Conservation (phyloP, 352 stramenopile genomes). For the Phytophthora macrochlamydospora region DNA sequence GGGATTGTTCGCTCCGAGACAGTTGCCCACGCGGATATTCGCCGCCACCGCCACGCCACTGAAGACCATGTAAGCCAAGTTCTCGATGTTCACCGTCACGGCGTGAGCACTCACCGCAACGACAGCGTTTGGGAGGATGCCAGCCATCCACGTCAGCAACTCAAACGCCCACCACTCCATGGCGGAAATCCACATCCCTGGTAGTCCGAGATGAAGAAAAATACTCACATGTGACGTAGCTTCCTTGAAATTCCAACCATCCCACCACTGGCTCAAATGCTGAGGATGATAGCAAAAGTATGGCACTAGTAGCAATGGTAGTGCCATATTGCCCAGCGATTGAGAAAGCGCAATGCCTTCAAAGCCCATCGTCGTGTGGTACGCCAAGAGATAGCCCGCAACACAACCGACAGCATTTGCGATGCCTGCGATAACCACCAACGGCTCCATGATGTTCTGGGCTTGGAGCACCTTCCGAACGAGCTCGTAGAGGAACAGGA, state of each 20-base stretch:
- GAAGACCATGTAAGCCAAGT: conserved; percentile 72
- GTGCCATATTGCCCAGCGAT: conserved; percentile 38
- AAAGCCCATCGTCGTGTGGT: conserved; percentile 64
- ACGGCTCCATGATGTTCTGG: conserved; percentile 79
- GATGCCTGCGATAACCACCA: conserved; percentile 66
- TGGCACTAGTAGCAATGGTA: conserved; percentile 48
- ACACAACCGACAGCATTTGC: conserved; percentile 70
- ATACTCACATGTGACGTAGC: conserved; percentile 38
- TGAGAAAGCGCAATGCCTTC: conserved; percentile 63
- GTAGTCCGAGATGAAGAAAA: conserved; percentile 56
- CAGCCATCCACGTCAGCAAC: conserved; percentile 41
- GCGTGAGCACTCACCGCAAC: conserved; percentile 58
- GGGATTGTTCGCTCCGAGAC: conserved; percentile 49
- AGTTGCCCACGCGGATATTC: conserved; percentile 72
- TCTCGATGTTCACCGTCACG: conserved; percentile 64
- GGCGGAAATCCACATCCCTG: conserved; percentile 59
- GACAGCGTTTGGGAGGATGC: conserved; percentile 44
- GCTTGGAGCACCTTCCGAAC: conserved; percentile 81
- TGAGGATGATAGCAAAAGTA: conserved; percentile 56
- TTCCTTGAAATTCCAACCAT: conserved; percentile 43
- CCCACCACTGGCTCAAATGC: conserved; percentile 48
- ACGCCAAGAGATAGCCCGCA: conserved; percentile 69
- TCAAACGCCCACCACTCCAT: conserved; percentile 64
- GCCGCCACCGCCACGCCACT: conserved; percentile 52
- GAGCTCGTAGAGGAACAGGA: conserved; percentile 83